Percentiles rank a stretch among this genome's conserved stretches.
Evolutionary conservation across 2,329 filamentous ascomycete genomes (phyloP).

Genomic region (Venturiaceae sp.): DNA sequence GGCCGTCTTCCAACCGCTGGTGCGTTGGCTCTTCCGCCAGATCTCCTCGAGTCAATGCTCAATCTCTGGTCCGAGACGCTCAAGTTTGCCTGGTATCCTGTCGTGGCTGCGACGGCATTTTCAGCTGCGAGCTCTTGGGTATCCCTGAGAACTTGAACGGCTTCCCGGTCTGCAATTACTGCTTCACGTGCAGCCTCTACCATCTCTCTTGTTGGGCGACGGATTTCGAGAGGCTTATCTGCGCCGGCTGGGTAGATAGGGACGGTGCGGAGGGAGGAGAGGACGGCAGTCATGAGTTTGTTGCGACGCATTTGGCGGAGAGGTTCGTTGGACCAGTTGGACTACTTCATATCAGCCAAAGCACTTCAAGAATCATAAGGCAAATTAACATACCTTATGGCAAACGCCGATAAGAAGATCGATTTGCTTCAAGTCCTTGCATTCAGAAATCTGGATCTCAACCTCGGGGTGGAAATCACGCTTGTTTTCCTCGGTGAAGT

Average conservation of each 20-base stretch:
- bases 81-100: not conserved
- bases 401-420: conserved; percentile 22
- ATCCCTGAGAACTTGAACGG: not conserved
- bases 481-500: conserved; percentile 23
- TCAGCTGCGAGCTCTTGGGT: not conserved
- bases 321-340: conserved; percentile 6
- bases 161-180: conserved; percentile 4
- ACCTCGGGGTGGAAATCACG: conserved; percentile 22
- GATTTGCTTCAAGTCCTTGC: conserved; percentile 18
- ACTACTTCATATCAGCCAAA: not conserved
- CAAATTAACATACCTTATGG: conserved; percentile 16
- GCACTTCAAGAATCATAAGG: not conserved
- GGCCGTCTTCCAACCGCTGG: not conserved
- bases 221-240: conserved; percentile 5
- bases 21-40: not conserved
- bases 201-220: not conserved
- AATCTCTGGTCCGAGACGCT: not conserved
- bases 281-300: conserved; percentile 7
- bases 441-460: conserved; percentile 20
- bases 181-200: conserved; percentile 1
- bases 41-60: not conserved
- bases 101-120: not conserved
- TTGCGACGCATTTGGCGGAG: conserved; percentile 4
- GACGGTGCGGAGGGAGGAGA: conserved; percentile 56
- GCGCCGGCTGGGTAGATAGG: conserved; percentile 63